Conservation (phyloP, 305 asterid genomes). For the Plantago rigida region DNA sequence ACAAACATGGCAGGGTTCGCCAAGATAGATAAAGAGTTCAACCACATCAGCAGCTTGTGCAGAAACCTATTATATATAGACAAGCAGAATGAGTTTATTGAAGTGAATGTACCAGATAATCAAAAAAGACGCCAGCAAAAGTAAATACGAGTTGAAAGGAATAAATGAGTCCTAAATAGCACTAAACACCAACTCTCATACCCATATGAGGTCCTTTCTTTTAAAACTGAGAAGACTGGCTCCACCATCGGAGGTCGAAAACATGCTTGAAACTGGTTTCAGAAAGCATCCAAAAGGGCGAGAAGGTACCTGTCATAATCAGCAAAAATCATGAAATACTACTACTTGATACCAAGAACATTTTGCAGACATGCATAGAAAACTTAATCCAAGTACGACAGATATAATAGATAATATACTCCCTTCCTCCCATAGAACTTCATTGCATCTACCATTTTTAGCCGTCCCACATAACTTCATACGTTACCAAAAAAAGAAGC, state of each 20-base stretch:
- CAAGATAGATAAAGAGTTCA: constrained; percentile 83
- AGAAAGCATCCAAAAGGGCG: constrained; percentile 88
- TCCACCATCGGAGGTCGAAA: constrained; percentile 77
- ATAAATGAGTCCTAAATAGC: constrained; percentile 18
- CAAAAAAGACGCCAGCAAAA: neutral
- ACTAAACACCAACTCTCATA: constrained; percentile 31
- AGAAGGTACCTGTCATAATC: constrained; percentile 61
- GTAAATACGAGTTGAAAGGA: constrained; percentile 11
- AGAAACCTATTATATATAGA: constrained; percentile 49
- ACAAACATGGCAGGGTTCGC: constrained; percentile 90
- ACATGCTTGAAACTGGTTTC: constrained; percentile 87
- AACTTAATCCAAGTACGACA: constrained; percentile 8
- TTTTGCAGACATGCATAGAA: constrained; percentile 20
- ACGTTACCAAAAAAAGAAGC: too few species aligned
- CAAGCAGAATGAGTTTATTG: constrained; percentile 21
- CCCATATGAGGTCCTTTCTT: constrained; percentile 87
- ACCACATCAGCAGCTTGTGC: constrained; percentile 88
- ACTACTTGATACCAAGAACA: constrained; percentile 19
- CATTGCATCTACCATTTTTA: too few species aligned
- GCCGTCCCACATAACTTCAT: too few species aligned
- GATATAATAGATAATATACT: too few species aligned
- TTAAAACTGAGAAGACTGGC: constrained; percentile 76
- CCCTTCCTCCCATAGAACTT: too few species aligned
- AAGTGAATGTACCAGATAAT: constrained; percentile 10
- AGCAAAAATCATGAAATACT: constrained; percentile 31